These are phyloP conservation scores for Cryptococcus sp. DNA, from an alignment of 1,284 basidiomycete species.

Conservation along the genomic window DNA sequence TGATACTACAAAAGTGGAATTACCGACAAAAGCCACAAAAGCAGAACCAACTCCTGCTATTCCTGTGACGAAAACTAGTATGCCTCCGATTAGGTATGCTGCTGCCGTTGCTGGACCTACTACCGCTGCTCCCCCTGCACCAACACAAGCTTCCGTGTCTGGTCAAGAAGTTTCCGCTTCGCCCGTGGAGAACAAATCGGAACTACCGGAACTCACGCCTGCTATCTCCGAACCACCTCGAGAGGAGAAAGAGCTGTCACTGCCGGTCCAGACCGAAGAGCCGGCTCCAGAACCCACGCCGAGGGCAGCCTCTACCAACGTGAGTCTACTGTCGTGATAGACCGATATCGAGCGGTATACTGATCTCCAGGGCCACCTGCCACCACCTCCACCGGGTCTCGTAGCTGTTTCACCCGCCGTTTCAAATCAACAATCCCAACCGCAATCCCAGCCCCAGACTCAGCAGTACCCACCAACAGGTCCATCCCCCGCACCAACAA, in stretches of 20 bases:
- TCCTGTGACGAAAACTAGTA: slow-evolving; percentile 42
- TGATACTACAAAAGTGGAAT: slow-evolving; percentile 19
- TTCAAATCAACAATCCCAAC: neutral
- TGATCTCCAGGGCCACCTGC: slow-evolving; percentile 16
- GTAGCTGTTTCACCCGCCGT: slow-evolving; percentile 27
- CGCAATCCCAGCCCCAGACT: too few relatives aligned
- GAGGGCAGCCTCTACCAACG: slow-evolving; percentile 14
- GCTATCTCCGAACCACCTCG: neutral
- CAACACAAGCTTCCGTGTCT: slow-evolving; percentile 52
- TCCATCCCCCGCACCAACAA: slow-evolving; percentile 9
- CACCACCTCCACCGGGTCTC: slow-evolving; percentile 22
- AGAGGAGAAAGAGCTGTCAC: slow-evolving; percentile 2
- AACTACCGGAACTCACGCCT: slow-evolving; percentile 2
- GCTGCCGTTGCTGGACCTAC: slow-evolving; percentile 60
- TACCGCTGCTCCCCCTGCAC: slow-evolving; percentile 51
- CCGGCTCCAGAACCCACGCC: slow-evolving; percentile 51
- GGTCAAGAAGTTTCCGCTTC: slow-evolving; percentile 3
- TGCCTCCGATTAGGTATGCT: slow-evolving; percentile 81
- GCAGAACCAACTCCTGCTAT: slow-evolving; percentile 13
- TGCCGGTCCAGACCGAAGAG: neutral
- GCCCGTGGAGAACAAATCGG: slow-evolving; percentile 10
- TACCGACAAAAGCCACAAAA: slow-evolving; percentile 2
- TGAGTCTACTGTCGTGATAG: slow-evolving; percentile 11
- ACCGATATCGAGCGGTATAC: too few relatives aligned
- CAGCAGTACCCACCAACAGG: neutral